Evolutionary conservation across 2,329 filamentous ascomycete species (phyloP).

Genomic region (Sporothrix inflata): DNA sequence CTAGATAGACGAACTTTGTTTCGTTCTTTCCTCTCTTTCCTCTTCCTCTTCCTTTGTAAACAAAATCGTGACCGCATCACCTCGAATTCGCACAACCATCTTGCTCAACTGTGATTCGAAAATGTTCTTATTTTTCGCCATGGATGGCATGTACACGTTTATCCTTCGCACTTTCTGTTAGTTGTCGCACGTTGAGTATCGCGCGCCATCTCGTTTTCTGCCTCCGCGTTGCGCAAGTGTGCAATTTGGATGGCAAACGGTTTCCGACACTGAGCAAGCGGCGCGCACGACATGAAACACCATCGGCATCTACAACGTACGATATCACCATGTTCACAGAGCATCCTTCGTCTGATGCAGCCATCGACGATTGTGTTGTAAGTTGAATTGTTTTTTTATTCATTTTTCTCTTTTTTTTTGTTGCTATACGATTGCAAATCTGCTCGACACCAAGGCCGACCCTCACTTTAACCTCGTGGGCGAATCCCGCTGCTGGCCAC

Average conservation of each 20-base stretch:
- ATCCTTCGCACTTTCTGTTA: slow-evolving; percentile 33
- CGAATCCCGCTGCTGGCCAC: slow-evolving; percentile 37
- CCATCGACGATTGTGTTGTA: neutral
- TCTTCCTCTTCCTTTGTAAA: neutral
- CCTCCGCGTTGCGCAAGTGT: neutral
- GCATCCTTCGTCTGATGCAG: neutral
- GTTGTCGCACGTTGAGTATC: neutral
- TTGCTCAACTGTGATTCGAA: neutral
- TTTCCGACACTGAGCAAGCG: neutral
- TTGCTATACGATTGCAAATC: slow-evolving; percentile 37
- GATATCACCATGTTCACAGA: neutral
- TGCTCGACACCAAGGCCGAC: slow-evolving; percentile 67
- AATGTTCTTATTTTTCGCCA: neutral
- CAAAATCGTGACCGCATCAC: neutral
- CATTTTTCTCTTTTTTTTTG: slow-evolving; percentile 33
- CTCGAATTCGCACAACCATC: neutral
- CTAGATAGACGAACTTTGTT: neutral
- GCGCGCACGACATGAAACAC: neutral
- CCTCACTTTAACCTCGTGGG: slow-evolving; percentile 75
- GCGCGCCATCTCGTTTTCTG: neutral
- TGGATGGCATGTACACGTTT: neutral
- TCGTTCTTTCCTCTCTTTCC: slow-evolving; percentile 36
- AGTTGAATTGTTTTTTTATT: slow-evolving; percentile 29
- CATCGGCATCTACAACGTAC: neutral
- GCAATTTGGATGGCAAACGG: neutral